Conservation (phyloP, 2,329 filamentous ascomycete species). For the Neurospora sp. region DNA sequence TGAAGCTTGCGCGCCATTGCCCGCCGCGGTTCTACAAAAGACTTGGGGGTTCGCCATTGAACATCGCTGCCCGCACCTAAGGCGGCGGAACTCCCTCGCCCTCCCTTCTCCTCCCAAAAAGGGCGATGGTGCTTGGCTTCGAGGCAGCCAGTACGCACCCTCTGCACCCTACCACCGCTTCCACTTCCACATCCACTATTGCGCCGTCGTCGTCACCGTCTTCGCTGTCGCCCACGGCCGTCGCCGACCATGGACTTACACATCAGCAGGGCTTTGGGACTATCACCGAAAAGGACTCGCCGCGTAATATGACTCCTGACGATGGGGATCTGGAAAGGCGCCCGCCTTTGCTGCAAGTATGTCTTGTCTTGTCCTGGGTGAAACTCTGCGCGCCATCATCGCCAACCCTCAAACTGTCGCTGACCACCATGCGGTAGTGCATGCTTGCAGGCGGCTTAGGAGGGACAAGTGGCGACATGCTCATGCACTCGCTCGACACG, state of each 20-base stretch:
- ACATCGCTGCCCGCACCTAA: slow-evolving; percentile 9
- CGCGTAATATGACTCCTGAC: slow-evolving; percentile 26
- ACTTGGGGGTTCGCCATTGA: slow-evolving; percentile 5
- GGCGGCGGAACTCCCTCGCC: slow-evolving; percentile 11
- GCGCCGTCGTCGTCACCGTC: slow-evolving; percentile 9
- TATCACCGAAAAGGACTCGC: slow-evolving; percentile 8
- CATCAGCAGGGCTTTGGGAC: slow-evolving; percentile 9
- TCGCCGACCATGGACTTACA: slow-evolving; percentile 18
- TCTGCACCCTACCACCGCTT: not conserved
- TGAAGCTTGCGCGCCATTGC: slow-evolving; percentile 5
- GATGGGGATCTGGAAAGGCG: slow-evolving; percentile 44
- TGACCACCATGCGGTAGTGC: slow-evolving; percentile 41
- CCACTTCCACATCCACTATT: slow-evolving; percentile 2
- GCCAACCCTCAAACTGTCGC: slow-evolving; percentile 9
- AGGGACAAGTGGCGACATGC: slow-evolving; percentile 86
- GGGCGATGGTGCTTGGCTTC: slow-evolving; percentile 19
- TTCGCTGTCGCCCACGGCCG: slow-evolving; percentile 3
- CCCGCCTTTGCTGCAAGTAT: slow-evolving; percentile 54
- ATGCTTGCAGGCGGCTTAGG: slow-evolving; percentile 94
- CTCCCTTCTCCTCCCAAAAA: slow-evolving; percentile 2
- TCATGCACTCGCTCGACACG: slow-evolving; percentile 98
- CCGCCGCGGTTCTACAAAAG: slow-evolving; percentile 8
- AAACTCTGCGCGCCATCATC: slow-evolving; percentile 4
- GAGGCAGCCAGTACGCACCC: slow-evolving; percentile 12
- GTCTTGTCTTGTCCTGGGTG: slow-evolving; percentile 19